A percentile compares a stretch with the other conserved stretches of the same genome.
phyloP scores from a whole-genome alignment of 164 flowering plant genomes.

The Vitis riparia region DNA sequence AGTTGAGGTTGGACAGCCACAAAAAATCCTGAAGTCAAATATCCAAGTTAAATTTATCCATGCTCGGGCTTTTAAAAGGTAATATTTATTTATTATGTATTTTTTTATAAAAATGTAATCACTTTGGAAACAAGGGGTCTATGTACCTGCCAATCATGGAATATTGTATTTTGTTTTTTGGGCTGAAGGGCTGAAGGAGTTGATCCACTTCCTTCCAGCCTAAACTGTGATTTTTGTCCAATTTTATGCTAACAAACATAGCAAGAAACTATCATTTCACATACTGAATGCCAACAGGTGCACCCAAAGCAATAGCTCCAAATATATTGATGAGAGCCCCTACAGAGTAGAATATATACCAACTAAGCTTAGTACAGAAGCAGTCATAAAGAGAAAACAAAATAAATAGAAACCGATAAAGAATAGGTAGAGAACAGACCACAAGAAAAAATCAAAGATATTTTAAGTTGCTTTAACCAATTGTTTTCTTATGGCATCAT shows the following conservation, averaged over 20 bases:
- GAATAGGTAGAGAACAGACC: too few relatives aligned
- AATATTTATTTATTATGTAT: too few relatives aligned
- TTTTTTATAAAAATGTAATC: too few relatives aligned
- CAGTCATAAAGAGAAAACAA: background rate
- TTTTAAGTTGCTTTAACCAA: too few relatives aligned
- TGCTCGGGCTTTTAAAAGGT: too few relatives aligned
- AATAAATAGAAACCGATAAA: background rate
- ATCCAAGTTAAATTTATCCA: too few relatives aligned
- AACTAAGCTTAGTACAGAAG: background rate
- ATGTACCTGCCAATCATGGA: conserved; percentile 3
- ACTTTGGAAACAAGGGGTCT: background rate
- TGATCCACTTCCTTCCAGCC: conserved; percentile 8
- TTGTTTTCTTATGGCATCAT: too few relatives aligned
- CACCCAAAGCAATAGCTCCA: conserved; percentile 85
- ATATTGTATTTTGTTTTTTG: conserved; percentile 5
- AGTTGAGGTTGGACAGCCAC: conserved; percentile 18
- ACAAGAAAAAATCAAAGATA: too few relatives aligned
- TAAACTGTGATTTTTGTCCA: conserved; percentile 17
- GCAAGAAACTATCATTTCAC: conserved; percentile 21
- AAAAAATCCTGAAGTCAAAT: background rate
- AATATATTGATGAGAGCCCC: conserved; percentile 76
- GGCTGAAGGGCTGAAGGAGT: background rate
- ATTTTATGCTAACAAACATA: background rate
- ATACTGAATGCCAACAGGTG: conserved; percentile 79
- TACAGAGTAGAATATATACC: conserved; percentile 21